Evolutionary conservation across 345 rosid genomes (phyloP).

Genomic region (Sisymbrium irio): DNA sequence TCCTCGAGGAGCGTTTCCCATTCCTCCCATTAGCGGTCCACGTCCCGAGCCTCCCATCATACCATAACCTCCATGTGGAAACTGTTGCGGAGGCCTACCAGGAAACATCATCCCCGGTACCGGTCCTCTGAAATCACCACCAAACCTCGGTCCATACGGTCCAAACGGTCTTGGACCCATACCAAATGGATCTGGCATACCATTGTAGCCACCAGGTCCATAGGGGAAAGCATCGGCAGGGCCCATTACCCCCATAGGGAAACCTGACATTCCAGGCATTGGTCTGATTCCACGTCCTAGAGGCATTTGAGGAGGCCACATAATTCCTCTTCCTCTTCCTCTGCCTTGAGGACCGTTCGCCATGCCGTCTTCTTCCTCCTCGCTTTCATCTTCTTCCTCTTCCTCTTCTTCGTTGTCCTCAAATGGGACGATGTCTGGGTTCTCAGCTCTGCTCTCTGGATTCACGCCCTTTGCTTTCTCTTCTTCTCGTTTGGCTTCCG

Average conservation of each 20-base stretch:
- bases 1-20: slow-evolving; percentile 64
- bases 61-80: slow-evolving; percentile 83
- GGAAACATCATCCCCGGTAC: slow-evolving; percentile 90
- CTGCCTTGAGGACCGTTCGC: slow-evolving; percentile 64
- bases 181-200: slow-evolving; percentile 84
- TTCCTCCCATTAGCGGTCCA: slow-evolving; percentile 77
- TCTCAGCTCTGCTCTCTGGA: slow-evolving; percentile 69
- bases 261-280: slow-evolving; percentile 83
- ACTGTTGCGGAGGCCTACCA: slow-evolving; percentile 89
- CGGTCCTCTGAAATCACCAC: slow-evolving; percentile 84
- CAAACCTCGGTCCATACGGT: slow-evolving; percentile 86
- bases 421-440: slow-evolving; percentile 95
- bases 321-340: slow-evolving; percentile 92
- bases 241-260: slow-evolving; percentile 74
- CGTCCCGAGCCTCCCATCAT: slow-evolving; percentile 96
- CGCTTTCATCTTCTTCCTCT: slow-evolving; percentile 91
- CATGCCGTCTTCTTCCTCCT: slow-evolving; percentile 58
- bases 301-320: slow-evolving; percentile 96
- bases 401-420: slow-evolving; percentile 99
- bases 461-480: slow-evolving; percentile 95
- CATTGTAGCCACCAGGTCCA: slow-evolving; percentile 72
- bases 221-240: slow-evolving; percentile 82
- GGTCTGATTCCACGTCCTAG: slow-evolving; percentile 79
- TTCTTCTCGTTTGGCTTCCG: slow-evolving; percentile 94
- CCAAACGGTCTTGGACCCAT: slow-evolving; percentile 79